Percentiles rank a stretch among this genome's conserved stretches.
Evolutionary conservation across 768 basidiomycete species (phyloP).

Genomic region (Clathrus columnatus): DNA sequence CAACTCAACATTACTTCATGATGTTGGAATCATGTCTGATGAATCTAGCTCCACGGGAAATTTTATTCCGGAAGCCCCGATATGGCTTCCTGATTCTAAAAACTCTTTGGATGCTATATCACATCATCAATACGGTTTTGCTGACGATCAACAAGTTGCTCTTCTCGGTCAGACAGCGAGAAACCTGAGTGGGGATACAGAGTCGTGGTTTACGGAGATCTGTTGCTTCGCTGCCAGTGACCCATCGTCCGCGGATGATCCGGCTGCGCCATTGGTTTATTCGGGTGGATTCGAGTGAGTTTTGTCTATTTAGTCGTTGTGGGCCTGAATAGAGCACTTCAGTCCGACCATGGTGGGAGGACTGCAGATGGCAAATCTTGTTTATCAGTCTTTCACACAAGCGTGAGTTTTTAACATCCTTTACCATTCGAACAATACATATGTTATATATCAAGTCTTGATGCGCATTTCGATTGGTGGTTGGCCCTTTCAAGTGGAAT

Average conservation of each 20-base stretch:
- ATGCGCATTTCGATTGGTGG: constrained; percentile 17
- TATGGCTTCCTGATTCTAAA: constrained; percentile 14
- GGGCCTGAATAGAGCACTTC: not conserved
- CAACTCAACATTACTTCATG: constrained; percentile 20
- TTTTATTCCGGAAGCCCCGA: constrained; percentile 15
- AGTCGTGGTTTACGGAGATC: constrained; percentile 20
- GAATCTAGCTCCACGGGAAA: constrained; percentile 26
- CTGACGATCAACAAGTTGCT: constrained; percentile 23
- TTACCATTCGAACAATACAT: not conserved
- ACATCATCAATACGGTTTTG: constrained; percentile 41
- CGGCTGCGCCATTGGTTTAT: constrained; percentile 14
- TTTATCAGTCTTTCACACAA: constrained; percentile 17
- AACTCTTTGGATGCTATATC: constrained; percentile 30
- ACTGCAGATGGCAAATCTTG: constrained; percentile 16
- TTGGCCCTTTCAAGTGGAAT: constrained; percentile 20
- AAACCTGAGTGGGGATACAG: constrained; percentile 15
- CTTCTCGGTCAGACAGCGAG: constrained; percentile 12
- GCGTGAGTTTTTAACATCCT: constrained; percentile 13
- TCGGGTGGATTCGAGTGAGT: constrained; percentile 13
- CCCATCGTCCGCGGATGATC: constrained; percentile 12
- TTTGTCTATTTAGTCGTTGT: not conserved
- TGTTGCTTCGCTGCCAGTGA: constrained; percentile 18
- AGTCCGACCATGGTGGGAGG: constrained; percentile 18
- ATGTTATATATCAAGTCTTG: constrained; percentile 23
- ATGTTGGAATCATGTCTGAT: constrained; percentile 34